Base-by-base conservation (phyloP, 495 filamentous ascomycete genomes). In the Penicillium cosmopolitanum region DNA sequence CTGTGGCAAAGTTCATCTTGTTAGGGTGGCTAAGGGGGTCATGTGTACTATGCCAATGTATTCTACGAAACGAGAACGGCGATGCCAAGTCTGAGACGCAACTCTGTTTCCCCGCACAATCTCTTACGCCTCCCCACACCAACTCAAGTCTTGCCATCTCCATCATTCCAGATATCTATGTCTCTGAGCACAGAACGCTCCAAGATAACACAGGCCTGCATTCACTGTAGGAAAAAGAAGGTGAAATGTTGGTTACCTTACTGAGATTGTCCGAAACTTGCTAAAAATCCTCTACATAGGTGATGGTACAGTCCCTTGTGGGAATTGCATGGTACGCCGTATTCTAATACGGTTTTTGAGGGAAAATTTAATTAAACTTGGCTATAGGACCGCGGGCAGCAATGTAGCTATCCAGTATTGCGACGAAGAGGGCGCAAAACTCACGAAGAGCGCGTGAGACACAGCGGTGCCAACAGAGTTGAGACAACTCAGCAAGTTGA, bases 171-270 rank as follows among this genome's bases (percentile, higher is more conserved):
- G 19, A 21, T 21, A 21, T 21, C 19, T 21, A 21, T 21, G 19
- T 21, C 19, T 21, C 19, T 21, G 19, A 21, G 19, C 19, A 21
- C 19, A 21, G 19, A 21, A 21, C 19, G 19, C 19, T 21, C 19
- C 19, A 21, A 21, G 19, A 21, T 21, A 21, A 21, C 19, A 21
- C 19, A 21, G 19, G 19, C 19, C 19, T 21, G 19, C 19, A 21
- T 21, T 21, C 40, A 43, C n/a, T 43, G 40, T 18, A n/a, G 40
- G 40, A 43, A 43, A 43, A 43, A 43, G 16, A 43, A 43, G 40
- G 40, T 43, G 40, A 43, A 43, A 43, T 43, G 40, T 43, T 43
- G 16, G 40, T 43, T 43, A 43, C 4, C 4, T 5, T 1, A 43
- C 11, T 13, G 16, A 43, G 40, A 5, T 43, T 15, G 15, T 13